Evolutionary conservation across 2,329 filamentous ascomycete species (phyloP).

Genomic region (Botrytis pseudocinerea): DNA sequence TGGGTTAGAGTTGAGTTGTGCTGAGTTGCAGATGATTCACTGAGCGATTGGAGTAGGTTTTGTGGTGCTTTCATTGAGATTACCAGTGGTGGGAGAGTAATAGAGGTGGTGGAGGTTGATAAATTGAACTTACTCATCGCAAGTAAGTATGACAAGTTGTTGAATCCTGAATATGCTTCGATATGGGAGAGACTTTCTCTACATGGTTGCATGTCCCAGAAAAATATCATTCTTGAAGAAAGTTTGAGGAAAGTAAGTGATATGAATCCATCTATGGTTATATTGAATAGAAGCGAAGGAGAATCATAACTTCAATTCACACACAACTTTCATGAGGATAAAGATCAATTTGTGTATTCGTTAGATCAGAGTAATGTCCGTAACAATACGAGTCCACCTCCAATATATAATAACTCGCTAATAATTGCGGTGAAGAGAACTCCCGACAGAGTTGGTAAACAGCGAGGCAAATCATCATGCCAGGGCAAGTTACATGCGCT

Average conservation of each 20-base stretch:
- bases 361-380: background rate
- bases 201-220: no score
- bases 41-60: background rate
- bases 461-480: background rate
- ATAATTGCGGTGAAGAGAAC: background rate
- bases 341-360: background rate
- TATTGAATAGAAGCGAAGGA: background rate
- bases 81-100: background rate
- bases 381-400: background rate
- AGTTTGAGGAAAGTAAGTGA: background rate
- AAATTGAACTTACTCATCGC: background rate
- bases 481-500: background rate
- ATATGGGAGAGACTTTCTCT: fast-evolving
- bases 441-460: background rate
- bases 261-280: background rate
- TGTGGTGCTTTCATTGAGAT: background rate
- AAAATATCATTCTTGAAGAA: no score
- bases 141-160: background rate
- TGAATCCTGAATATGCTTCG: background rate
- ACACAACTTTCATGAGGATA: background rate
- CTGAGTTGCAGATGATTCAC: background rate
- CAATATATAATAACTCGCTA: background rate
- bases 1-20: background rate
- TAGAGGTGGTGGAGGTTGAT: background rate
- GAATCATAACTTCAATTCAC: background rate